phyloP scores from a whole-genome alignment of 768 basidiomycete species.

The Amanita phalloides region DNA sequence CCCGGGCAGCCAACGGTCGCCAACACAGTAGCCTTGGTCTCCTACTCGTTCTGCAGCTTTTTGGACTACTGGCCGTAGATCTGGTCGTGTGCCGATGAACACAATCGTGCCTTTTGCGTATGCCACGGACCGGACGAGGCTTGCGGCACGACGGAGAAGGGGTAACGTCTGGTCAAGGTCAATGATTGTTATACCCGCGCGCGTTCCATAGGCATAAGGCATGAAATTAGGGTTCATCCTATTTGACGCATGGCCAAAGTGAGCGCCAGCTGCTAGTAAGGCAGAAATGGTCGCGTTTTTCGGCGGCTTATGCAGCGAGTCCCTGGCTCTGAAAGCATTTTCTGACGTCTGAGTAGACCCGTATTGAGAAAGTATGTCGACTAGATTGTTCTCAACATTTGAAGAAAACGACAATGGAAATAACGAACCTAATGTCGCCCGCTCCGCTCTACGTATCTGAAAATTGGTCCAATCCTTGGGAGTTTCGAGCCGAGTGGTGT shows the following conservation, averaged over 20 bases:
- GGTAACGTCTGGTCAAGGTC: constrained; percentile 92
- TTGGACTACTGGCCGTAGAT: constrained; percentile 63
- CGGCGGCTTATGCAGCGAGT: constrained; percentile 56
- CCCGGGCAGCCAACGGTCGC: constrained; percentile 91
- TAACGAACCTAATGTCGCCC: constrained; percentile 40
- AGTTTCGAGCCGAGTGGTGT: constrained; percentile 26
- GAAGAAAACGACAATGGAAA: background rate
- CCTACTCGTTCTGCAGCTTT: constrained; percentile 76
- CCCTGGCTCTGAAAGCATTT: constrained; percentile 65
- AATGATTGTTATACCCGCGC: constrained; percentile 85
- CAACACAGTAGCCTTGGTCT: constrained; percentile 72
- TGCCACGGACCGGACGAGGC: constrained; percentile 75
- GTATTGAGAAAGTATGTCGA: constrained; percentile 50
- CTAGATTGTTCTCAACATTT: constrained; percentile 26
- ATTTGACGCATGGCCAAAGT: constrained; percentile 79
- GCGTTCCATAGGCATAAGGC: constrained; percentile 88
- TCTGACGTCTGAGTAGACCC: constrained; percentile 70
- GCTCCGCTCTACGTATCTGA: constrained; percentile 46
- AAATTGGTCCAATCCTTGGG: constrained; percentile 55
- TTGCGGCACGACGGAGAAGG: constrained; percentile 82
- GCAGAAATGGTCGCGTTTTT: constrained; percentile 74
- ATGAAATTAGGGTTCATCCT: constrained; percentile 85
- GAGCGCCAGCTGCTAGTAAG: constrained; percentile 86
- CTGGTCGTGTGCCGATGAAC: constrained; percentile 83
- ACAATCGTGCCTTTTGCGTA: constrained; percentile 75